Base-by-base conservation (phyloP, 345 rosid species). In the Jatropha curcas region DNA sequence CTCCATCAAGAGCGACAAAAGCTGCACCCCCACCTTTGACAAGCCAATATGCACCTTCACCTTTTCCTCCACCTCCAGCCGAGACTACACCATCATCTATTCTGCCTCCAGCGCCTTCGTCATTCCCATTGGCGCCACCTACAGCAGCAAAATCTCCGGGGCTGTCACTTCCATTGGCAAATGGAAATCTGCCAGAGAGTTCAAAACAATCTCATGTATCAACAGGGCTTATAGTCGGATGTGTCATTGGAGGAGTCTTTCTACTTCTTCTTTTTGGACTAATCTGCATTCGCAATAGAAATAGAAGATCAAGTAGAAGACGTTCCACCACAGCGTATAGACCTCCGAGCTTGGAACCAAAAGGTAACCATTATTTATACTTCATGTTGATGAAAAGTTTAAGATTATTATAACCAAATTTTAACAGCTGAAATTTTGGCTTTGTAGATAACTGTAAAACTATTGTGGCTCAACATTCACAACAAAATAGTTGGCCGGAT, bases 231-330 rank as follows among this genome's bases (percentile, higher is more conserved):
- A 3, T 17, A 55, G n/a, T 74, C 37, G 77, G 72, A 50, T 67
- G 52, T 28, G 14, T 66, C 62, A 31, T 71, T 43, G 82, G 74
- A 27, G 81, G 77, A n/a, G 63, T 74, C 51, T 73, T 84, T 57
- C 46, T 81, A 16, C 73, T 76, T 52, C 45, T 81, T 33, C 41
- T 79, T 33, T 35, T 84, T 55, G 71, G 70, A 41, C 33, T 74
- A 9, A 30, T 76, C 3, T 79, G 27, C 31, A 31, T 77, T 39
- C 70, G 72, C 60, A 71, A 56, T 31, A 71, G 46, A 57, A n/a
- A 59, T 45, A 72, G 43, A 67, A 71, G 73, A 41, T 41, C 45
- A 55, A 79, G 63, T 45, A 80, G 31, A 70, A 57, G 55, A 30
- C 66, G 55, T 25, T 41, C 30, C 56, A 57, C 50, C 27, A 27